phyloP scores from a whole-genome alignment of 2,329 filamentous ascomycete species.

The Grosmannia clavigera region DNA sequence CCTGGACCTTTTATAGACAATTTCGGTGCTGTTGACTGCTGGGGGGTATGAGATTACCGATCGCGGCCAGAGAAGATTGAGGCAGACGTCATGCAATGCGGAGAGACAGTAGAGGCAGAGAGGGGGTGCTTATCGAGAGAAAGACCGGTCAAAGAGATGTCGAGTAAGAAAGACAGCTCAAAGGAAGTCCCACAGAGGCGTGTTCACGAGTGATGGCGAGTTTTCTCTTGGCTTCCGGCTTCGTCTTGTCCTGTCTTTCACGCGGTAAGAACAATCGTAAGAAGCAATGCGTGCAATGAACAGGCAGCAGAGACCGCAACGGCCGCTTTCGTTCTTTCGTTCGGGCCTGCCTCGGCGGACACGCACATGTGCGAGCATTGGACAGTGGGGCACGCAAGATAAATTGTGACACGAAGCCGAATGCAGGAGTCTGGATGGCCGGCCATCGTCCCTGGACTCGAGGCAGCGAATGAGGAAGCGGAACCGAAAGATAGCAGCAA shows the following conservation, averaged over 20 bases:
- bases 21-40: not conserved
- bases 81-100: not conserved
- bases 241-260: not conserved
- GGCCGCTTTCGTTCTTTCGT: not conserved
- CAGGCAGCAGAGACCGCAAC: not conserved
- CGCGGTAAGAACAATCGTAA: not conserved
- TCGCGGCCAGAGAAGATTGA: not conserved
- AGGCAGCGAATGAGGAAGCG: not conserved
- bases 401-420: not conserved
- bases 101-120: not conserved
- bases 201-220: not conserved
- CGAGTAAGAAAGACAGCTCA: not conserved
- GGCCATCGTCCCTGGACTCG: not conserved
- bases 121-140: not conserved
- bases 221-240: not conserved
- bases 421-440: not conserved
- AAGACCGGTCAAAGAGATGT: not conserved
- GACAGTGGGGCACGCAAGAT: not conserved
- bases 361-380: not conserved
- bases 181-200: not conserved
- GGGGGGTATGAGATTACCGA: not conserved
- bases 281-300: not conserved
- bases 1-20: slow-evolving; percentile 1
- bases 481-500: not conserved
- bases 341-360: not conserved